phyloP scores from a whole-genome alignment of 129 eudicot species.

The Arctium lappa region DNA sequence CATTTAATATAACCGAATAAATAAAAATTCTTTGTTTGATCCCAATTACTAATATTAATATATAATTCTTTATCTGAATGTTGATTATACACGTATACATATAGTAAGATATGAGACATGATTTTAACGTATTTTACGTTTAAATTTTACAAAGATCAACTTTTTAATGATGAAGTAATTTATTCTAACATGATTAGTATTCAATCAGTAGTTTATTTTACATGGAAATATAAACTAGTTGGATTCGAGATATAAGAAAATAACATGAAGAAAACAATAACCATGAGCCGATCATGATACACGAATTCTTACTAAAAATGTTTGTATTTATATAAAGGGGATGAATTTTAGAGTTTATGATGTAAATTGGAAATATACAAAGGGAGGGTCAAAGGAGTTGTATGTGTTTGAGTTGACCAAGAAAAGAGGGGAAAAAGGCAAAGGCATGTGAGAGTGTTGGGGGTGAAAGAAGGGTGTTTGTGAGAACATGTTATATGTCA shows the following conservation, averaged over 20 bases:
- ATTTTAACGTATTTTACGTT: not conserved
- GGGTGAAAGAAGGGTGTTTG: slow-evolving; percentile 15
- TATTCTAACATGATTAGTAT: not conserved
- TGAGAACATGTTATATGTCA: slow-evolving; percentile 45
- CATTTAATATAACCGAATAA: no score
- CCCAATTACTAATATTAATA: not conserved
- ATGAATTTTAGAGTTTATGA: not conserved
- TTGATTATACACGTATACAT: not conserved
- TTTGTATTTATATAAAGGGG: not conserved
- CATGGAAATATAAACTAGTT: not conserved
- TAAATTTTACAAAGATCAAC: not conserved
- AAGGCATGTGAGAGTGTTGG: slow-evolving; percentile 33
- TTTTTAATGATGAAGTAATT: no score
- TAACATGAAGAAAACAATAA: not conserved
- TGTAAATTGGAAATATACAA: not conserved
- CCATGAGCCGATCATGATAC: not conserved
- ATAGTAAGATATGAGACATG: no score
- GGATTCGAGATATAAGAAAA: not conserved
- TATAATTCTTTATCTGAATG: not conserved
- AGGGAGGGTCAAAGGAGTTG: not conserved
- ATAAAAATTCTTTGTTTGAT: not conserved
- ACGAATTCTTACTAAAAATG: not conserved
- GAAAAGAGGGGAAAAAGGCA: slow-evolving; percentile 16
- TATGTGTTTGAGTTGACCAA: not conserved
- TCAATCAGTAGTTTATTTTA: not conserved